Percentiles rank a stretch among this genome's conserved stretches.
phyloP scores from a whole-genome alignment of 768 basidiomycete species.

The Calocera cornea region DNA sequence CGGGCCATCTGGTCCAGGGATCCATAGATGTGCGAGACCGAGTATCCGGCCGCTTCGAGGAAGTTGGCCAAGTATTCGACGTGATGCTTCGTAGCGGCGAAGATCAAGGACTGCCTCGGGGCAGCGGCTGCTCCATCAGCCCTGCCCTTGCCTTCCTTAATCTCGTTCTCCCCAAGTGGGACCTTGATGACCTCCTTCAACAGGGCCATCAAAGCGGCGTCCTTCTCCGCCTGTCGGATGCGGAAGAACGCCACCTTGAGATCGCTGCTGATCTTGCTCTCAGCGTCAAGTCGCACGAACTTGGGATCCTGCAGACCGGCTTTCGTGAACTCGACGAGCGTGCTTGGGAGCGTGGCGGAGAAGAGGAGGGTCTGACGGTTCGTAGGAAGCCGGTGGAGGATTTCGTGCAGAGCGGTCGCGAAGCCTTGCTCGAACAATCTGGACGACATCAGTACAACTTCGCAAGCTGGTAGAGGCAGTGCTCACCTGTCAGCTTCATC shows the following conservation, averaged over 20 bases:
- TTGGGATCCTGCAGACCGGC: slow-evolving; percentile 89
- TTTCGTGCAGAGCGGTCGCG: slow-evolving; percentile 79
- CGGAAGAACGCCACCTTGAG: slow-evolving; percentile 90
- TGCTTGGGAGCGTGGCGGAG: slow-evolving; percentile 90
- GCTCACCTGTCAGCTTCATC: slow-evolving; percentile 82
- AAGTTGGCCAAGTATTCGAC: slow-evolving; percentile 84
- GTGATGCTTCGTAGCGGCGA: slow-evolving; percentile 95
- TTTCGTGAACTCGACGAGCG: slow-evolving; percentile 95
- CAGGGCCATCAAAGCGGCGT: slow-evolving; percentile 71
- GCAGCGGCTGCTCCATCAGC: slow-evolving; percentile 36
- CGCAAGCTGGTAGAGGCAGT: background rate
- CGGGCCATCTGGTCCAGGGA: slow-evolving; percentile 87
- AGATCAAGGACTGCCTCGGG: slow-evolving; percentile 85
- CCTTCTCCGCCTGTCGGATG: slow-evolving; percentile 85
- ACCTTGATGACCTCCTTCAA: slow-evolving; percentile 79
- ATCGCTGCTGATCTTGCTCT: slow-evolving; percentile 89
- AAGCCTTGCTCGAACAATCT: slow-evolving; percentile 95
- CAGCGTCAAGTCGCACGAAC: slow-evolving; percentile 89
- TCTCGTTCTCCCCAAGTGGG: slow-evolving; percentile 38
- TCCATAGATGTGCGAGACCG: slow-evolving; percentile 89
- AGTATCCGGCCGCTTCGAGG: slow-evolving; percentile 66
- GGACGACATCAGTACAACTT: background rate
- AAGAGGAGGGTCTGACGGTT: slow-evolving; percentile 87
- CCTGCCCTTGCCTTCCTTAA: slow-evolving; percentile 17
- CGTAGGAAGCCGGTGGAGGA: slow-evolving; percentile 72